Conservation (phyloP, 192 early-diverging fungal genomes). For the Coemansia sp. region DNA sequence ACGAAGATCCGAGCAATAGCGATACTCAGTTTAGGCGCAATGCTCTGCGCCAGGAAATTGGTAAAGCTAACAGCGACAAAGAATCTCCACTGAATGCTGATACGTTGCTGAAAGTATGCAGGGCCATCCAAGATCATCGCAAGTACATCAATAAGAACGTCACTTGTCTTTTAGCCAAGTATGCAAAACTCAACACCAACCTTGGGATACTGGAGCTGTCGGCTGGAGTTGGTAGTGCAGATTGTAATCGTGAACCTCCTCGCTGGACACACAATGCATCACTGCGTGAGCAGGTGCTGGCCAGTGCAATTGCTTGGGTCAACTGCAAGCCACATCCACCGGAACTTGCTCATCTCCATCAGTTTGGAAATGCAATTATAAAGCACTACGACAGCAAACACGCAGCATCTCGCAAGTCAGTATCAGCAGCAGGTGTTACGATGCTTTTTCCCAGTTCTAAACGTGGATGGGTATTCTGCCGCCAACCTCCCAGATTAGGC, state of each 20-base stretch:
- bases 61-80: background rate
- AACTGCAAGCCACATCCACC: constrained; percentile 32
- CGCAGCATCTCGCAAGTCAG: background rate
- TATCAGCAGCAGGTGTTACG: constrained; percentile 27
- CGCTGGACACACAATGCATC: constrained; percentile 26
- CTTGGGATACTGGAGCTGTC: constrained; percentile 23
- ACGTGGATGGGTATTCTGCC: constrained; percentile 38
- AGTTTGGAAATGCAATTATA: constrained; percentile 19
- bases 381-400: constrained; percentile 1
- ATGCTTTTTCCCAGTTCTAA: constrained; percentile 22
- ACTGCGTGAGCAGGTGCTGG: constrained; percentile 41
- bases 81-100: constrained; percentile 21
- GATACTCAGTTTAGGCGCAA: constrained; percentile 40
- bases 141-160: constrained; percentile 21
- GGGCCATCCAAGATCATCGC: constrained; percentile 41
- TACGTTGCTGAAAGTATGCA: constrained; percentile 26
- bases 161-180: constrained; percentile 1
- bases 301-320: constrained; percentile 28
- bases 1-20: constrained; percentile 47
- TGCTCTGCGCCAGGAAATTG: constrained; percentile 31
- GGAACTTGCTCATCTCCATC: constrained; percentile 35
- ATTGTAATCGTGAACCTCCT: constrained; percentile 3
- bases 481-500: constrained; percentile 29
- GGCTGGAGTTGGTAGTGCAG: background rate
- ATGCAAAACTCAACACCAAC: constrained; percentile 13